Evolutionary conservation across 768 basidiomycete genomes (phyloP), one percentile per base, ranked within the genome.

Genomic region (Kwoniella botswanensis): DNA sequence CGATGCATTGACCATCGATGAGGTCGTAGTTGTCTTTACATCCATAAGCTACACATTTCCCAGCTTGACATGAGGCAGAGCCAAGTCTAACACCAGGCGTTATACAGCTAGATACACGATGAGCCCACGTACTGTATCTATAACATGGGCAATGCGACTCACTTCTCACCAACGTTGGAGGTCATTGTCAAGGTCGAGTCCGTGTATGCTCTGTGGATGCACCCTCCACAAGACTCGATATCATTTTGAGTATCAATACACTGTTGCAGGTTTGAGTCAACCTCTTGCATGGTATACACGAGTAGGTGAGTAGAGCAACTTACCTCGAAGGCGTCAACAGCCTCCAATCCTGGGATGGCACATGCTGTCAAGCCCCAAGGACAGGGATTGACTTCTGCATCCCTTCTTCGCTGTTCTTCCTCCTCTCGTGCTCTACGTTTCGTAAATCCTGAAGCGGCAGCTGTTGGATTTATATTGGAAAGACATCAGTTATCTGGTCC

Each of bases 151-250:
- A n/a, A n/a, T n/a, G 53, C 7, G 15, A 59, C 57, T 59, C 24
- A 59, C 57, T 59, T 42, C 15, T 29, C 57, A 54, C 53, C 53
- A 6, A 54, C 53, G 21, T 6, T 6, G 21, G 53, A 18, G 18
- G 53, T 54, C 15, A 22, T n/a, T n/a, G n/a, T n/a, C n/a, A n/a
- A n/a, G n/a, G n/a, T n/a, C n/a, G n/a, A 18, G 21, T 54, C n/a
- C 53, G 5, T 18, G 21, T 54, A 54, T 7, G 53, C 5, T 13
- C 57, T 22, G 21, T 35, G 9, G 7, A 59, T 26, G 29, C 57
- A 59, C n/a, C 57, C 57, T 9, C 57, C 57, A 26, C 57, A 59
- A 9, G 57, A 59, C n/a, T 59, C 57, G n/a, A 59, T 10, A 26
- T 59, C 57, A 22, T 26, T 59, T 9, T 26, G 21, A 42, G 57